phyloP scores from a whole-genome alignment of 2,329 filamentous ascomycete genomes.

The Fusarium oxysporum region DNA sequence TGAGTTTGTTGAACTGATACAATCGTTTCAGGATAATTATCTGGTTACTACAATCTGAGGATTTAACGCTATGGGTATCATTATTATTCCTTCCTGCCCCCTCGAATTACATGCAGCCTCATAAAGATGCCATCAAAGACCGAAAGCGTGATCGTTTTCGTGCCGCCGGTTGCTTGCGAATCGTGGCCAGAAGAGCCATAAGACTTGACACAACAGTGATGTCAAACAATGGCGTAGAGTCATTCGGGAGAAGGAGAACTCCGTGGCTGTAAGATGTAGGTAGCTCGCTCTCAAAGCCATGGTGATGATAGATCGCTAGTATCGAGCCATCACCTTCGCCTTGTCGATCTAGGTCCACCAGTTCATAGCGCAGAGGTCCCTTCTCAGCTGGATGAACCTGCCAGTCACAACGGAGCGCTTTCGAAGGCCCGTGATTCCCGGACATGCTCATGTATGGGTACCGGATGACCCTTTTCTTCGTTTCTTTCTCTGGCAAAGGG shows the following conservation, averaged over 20 bases:
- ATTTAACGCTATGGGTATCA: accelerated
- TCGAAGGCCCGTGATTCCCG: no score
- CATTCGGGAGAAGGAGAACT: background rate
- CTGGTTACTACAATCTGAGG: background rate
- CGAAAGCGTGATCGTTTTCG: background rate
- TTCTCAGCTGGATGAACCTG: background rate
- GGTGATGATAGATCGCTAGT: slow-evolving; percentile 12
- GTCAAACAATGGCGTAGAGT: background rate
- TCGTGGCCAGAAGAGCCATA: background rate
- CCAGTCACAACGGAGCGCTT: background rate
- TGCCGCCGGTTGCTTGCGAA: background rate
- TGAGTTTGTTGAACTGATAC: slow-evolving; percentile 53
- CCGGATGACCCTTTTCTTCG: background rate
- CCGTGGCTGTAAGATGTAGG: background rate
- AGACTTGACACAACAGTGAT: background rate
- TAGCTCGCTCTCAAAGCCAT: slow-evolving; percentile 8
- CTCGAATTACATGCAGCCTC: accelerated
- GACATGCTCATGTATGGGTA: background rate
- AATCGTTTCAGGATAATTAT: accelerated
- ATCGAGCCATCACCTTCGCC: background rate
- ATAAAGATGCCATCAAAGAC: background rate
- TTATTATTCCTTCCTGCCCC: accelerated
- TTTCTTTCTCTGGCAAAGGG: background rate
- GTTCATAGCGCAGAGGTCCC: slow-evolving; percentile 8
- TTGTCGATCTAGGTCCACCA: background rate